These are phyloP conservation scores for Syzygium grande DNA, from an alignment of 345 rosid species.

Conservation along the genomic window DNA sequence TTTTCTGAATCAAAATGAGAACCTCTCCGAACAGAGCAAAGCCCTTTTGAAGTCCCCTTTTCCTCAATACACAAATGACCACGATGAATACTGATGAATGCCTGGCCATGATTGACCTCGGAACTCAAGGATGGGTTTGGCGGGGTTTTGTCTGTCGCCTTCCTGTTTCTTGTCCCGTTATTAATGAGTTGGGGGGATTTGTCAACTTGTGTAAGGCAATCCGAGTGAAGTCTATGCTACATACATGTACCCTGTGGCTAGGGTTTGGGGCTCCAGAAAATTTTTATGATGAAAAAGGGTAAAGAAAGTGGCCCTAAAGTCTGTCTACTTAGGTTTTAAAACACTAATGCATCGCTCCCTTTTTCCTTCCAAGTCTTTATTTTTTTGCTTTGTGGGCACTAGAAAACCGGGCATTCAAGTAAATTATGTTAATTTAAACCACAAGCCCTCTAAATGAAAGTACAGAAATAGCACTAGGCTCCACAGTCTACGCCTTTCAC, in stretches of 20 bases:
- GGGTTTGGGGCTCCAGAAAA: slow-evolving; percentile 49
- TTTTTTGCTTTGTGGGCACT: background rate
- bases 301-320: background rate
- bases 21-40: background rate
- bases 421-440: background rate
- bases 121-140: background rate
- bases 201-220: background rate
- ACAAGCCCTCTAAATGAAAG: background rate
- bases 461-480: background rate
- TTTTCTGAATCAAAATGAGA: background rate
- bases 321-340: background rate
- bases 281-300: background rate
- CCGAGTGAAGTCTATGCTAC: background rate
- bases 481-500: background rate
- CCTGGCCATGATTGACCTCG: background rate
- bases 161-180: background rate
- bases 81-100: background rate
- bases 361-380: background rate
- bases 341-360: background rate
- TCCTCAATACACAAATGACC: background rate
- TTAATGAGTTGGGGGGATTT: background rate
- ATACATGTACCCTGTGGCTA: background rate
- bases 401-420: background rate
- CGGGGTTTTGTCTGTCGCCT: background rate
- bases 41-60: background rate